Conservation (phyloP, 768 basidiomycete genomes). For the Termitomyces sp. region DNA sequence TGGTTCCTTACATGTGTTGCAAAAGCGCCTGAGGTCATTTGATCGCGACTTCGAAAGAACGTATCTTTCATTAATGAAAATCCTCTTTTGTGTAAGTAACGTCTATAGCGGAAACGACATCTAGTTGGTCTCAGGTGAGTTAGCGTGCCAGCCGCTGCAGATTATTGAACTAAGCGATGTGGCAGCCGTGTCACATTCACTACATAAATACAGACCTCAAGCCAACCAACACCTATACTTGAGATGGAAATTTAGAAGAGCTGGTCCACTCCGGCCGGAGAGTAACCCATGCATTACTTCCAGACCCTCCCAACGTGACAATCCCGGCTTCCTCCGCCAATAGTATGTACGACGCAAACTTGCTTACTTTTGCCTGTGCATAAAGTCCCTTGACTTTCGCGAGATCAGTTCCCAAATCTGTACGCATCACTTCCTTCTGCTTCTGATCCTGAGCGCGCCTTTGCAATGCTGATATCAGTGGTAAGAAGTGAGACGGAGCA, state of each 20-base stretch:
- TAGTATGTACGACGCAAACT: slow-evolving; percentile 20
- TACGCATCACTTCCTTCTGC: background rate
- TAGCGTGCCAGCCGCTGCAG: too few species aligned
- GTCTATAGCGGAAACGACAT: too few species aligned
- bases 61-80: too few species aligned
- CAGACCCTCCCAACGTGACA: slow-evolving; percentile 17
- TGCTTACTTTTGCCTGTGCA: slow-evolving; percentile 16
- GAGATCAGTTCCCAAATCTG: slow-evolving; percentile 17
- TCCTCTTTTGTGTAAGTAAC: too few species aligned
- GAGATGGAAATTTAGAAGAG: background rate
- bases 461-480: slow-evolving; percentile 6
- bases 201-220: too few species aligned
- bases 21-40: too few species aligned
- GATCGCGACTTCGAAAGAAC: too few species aligned
- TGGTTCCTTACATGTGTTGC: too few species aligned
- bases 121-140: too few species aligned
- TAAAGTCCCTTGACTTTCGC: slow-evolving; percentile 17
- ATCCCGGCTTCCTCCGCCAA: slow-evolving; percentile 21
- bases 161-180: too few species aligned
- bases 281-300: slow-evolving; percentile 19
- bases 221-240: background rate
- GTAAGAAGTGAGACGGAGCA: slow-evolving; percentile 5
- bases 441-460: slow-evolving; percentile 1
- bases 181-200: too few species aligned
- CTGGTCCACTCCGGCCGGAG: slow-evolving; percentile 16